A percentile compares a stretch with the other conserved stretches of the same genome.
Evolutionary conservation across 2,329 filamentous ascomycete species (phyloP).

Genomic region (Xylaria sp.): DNA sequence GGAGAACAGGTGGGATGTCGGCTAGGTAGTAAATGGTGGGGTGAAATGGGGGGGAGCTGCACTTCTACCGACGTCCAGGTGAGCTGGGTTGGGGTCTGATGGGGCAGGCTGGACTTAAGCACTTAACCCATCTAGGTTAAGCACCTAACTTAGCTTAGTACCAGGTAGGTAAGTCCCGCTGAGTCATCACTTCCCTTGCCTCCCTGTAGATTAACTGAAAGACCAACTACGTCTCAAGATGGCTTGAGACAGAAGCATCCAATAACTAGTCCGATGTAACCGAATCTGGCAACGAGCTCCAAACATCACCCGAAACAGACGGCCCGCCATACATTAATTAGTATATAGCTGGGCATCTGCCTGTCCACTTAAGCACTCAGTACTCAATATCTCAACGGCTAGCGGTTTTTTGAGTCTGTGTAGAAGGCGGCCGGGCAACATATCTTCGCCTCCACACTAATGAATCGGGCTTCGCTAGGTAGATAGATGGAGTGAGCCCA

Average conservation of each 20-base stretch:
- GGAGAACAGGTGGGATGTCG: slow-evolving; percentile 32
- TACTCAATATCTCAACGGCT: no score
- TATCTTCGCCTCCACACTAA: neutral
- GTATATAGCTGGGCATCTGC: neutral
- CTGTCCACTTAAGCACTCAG: neutral
- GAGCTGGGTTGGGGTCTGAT: no score
- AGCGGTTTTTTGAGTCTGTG: neutral
- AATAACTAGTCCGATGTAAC: neutral
- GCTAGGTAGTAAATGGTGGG: slow-evolving; percentile 42
- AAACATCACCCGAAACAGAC: slow-evolving; percentile 13
- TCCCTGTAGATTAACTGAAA: no score
- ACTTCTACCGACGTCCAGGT: neutral
- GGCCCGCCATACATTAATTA: neutral
- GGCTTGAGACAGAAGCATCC: neutral
- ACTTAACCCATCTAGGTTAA: no score
- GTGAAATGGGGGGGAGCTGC: slow-evolving; percentile 33
- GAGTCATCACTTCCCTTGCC: slow-evolving; percentile 36
- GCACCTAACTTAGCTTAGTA: neutral
- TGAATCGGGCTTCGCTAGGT: neutral
- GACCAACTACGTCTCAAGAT: neutral
- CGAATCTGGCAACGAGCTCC: slow-evolving; percentile 49
- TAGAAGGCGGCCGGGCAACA: neutral
- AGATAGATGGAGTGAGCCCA: slow-evolving; percentile 41
- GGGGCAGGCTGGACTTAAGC: neutral
- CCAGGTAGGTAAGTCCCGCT: slow-evolving; percentile 19